These are phyloP conservation scores for Fusarium hostae DNA, from an alignment of 2,329 filamentous ascomycete genomes.

Conservation along the genomic window DNA sequence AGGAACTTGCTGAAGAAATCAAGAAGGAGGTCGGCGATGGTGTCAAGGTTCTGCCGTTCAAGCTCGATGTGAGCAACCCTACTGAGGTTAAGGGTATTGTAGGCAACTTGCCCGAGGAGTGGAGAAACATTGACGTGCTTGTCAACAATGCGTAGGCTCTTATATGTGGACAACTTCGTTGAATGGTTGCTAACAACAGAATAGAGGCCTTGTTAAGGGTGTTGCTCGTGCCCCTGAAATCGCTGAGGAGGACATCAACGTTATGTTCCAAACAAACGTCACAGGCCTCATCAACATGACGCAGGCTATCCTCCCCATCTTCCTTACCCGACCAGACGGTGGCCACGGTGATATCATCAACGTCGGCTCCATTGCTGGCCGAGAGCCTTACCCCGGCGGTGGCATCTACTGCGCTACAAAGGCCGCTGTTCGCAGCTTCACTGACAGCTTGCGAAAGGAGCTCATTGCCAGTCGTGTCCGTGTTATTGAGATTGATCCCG, in stretches of 20 bases:
- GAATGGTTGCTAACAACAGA: slow-evolving; percentile 9
- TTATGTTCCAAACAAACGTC: slow-evolving; percentile 95
- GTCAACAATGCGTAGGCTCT: slow-evolving; percentile 91
- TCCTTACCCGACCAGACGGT: slow-evolving; percentile 78
- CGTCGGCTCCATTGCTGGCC: slow-evolving; percentile 86
- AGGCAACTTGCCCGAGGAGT: slow-evolving; percentile 78
- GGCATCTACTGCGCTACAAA: slow-evolving; percentile 95
- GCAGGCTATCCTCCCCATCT: slow-evolving; percentile 86
- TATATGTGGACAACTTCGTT: background rate
- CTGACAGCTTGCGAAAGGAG: slow-evolving; percentile 84
- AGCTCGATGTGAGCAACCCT: slow-evolving; percentile 87
- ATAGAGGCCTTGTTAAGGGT: slow-evolving; percentile 87
- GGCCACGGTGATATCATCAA: slow-evolving; percentile 95
- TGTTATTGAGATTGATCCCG: slow-evolving; percentile 89
- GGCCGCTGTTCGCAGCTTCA: slow-evolving; percentile 86
- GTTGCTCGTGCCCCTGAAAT: slow-evolving; percentile 89
- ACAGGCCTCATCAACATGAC: slow-evolving; percentile 97
- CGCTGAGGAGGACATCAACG: slow-evolving; percentile 79
- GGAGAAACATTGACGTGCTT: slow-evolving; percentile 84
- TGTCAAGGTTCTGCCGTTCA: slow-evolving; percentile 83
- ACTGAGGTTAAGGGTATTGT: slow-evolving; percentile 81
- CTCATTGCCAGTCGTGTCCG: slow-evolving; percentile 82
- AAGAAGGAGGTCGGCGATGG: slow-evolving; percentile 78
- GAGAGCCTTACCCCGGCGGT: slow-evolving; percentile 85
- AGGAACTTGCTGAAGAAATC: slow-evolving; percentile 81